phyloP scores from a whole-genome alignment of 129 eudicot genomes.

The Flaveria ramosissima region DNA sequence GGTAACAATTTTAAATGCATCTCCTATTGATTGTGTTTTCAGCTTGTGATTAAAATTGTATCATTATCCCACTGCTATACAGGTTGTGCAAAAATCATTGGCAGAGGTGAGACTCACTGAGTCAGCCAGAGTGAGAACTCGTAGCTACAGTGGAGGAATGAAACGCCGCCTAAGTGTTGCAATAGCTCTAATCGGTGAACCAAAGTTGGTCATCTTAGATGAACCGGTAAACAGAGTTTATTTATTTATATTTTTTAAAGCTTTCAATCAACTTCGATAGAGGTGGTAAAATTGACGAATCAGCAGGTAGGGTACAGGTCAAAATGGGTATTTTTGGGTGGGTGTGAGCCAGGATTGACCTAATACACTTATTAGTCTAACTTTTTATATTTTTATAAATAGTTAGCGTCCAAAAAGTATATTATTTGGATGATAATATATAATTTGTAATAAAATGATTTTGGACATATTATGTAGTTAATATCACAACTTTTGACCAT shows the following conservation, averaged over 20 bases:
- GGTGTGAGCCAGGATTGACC: neutral
- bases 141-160: slow-evolving; percentile 99
- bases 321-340: neutral
- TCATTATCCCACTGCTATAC: slow-evolving; percentile 6
- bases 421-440: neutral
- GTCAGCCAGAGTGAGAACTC: slow-evolving; percentile 75
- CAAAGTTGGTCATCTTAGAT: slow-evolving; percentile 85
- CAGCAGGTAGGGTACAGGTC: neutral
- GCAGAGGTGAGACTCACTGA: slow-evolving; percentile 81
- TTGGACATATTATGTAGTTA: neutral
- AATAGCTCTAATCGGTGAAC: slow-evolving; percentile 91
- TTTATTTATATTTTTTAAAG: neutral
- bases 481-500: neutral
- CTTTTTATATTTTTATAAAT: neutral
- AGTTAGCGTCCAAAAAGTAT: neutral
- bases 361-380: neutral
- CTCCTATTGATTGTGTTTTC: neutral
- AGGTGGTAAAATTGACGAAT: neutral
- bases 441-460: neutral
- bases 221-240: slow-evolving; percentile 65
- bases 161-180: slow-evolving; percentile 99
- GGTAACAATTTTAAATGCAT: neutral
- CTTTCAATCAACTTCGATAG: neutral
- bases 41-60: neutral
- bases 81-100: slow-evolving; percentile 69